These are phyloP conservation scores for Paecilomyces sp. DNA, from an alignment of 2,329 filamentous ascomycete genomes.

Conservation along the genomic window DNA sequence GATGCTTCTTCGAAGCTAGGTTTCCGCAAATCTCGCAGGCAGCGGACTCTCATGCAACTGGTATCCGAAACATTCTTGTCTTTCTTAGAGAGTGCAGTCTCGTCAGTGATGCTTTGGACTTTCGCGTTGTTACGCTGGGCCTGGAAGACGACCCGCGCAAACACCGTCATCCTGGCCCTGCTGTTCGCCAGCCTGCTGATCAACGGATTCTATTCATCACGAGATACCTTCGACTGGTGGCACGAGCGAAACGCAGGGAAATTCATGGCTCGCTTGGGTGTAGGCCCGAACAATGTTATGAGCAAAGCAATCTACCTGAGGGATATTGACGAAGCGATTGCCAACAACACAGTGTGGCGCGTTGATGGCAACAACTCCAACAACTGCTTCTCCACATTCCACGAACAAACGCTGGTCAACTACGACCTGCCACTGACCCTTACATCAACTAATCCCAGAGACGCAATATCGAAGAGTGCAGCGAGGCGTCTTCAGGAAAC, in stretches of 20 bases:
- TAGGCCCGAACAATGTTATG: conserved; percentile 73
- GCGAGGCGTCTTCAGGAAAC: conserved; percentile 63
- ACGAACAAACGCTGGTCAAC: conserved; percentile 31
- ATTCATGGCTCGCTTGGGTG: conserved; percentile 76
- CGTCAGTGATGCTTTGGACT: conserved; percentile 69
- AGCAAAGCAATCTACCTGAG: conserved; percentile 75
- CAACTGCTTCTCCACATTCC: conserved; percentile 38
- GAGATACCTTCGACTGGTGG: conserved; percentile 74
- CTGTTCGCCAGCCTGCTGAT: conserved; percentile 62
- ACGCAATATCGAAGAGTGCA: conserved; percentile 24
- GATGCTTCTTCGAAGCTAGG: conserved; percentile 27
- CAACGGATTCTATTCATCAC: conserved; percentile 69
- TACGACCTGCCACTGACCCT: conserved; percentile 23
- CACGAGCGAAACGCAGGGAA: conserved; percentile 68
- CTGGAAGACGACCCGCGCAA: conserved; percentile 62
- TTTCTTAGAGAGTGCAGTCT: conserved; percentile 65
- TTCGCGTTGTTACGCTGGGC: conserved; percentile 59
- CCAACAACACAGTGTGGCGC: conserved; percentile 25
- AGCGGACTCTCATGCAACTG: conserved; percentile 59
- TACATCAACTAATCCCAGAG: conserved; percentile 17
- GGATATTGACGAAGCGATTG: conserved; percentile 65
- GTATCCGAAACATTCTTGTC: conserved; percentile 66
- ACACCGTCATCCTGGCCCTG: conserved; percentile 65
- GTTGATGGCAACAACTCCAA: conserved; percentile 21
- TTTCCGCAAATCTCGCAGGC: conserved; percentile 51